Percentiles rank a stretch among this genome's conserved stretches.
phyloP scores from a whole-genome alignment of 2,329 filamentous ascomycete genomes.

The Hirsutella rhossiliensis region DNA sequence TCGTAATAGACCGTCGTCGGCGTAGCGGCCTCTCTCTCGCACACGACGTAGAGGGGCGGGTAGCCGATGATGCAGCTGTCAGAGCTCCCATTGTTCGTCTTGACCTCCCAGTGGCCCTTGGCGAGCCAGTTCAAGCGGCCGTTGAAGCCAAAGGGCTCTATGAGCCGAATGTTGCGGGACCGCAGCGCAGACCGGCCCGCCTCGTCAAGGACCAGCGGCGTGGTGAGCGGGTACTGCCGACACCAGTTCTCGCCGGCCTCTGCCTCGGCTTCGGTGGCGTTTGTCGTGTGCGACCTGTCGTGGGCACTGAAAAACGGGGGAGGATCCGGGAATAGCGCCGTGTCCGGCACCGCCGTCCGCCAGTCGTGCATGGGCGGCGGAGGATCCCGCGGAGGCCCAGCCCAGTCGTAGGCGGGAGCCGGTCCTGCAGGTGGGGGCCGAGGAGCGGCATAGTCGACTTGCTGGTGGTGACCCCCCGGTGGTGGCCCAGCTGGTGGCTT shows the following conservation, averaged over 20 bases:
- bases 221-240: slow-evolving; percentile 41
- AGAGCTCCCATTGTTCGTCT: slow-evolving; percentile 27
- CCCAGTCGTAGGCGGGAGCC: not conserved
- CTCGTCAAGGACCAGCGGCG: slow-evolving; percentile 36
- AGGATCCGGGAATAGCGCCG: slow-evolving; percentile 58
- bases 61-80: slow-evolving; percentile 57
- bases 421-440: too few relatives aligned
- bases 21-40: slow-evolving; percentile 24
- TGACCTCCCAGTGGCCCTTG: slow-evolving; percentile 40
- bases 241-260: slow-evolving; percentile 58
- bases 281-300: slow-evolving; percentile 54
- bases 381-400: slow-evolving; percentile 22
- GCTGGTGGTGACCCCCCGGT: too few relatives aligned
- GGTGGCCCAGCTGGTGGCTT: too few relatives aligned
- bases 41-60: slow-evolving; percentile 57
- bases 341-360: slow-evolving; percentile 60
- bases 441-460: too few relatives aligned
- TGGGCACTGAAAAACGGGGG: slow-evolving; percentile 53
- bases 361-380: slow-evolving; percentile 48
- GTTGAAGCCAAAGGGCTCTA: slow-evolving; percentile 35
- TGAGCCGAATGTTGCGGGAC: slow-evolving; percentile 39
- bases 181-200: slow-evolving; percentile 34
- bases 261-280: slow-evolving; percentile 53
- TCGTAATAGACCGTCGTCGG: slow-evolving; percentile 59
- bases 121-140: slow-evolving; percentile 32